phyloP scores from a whole-genome alignment of 305 asterid species.

The Fraxinus angustifolia region DNA sequence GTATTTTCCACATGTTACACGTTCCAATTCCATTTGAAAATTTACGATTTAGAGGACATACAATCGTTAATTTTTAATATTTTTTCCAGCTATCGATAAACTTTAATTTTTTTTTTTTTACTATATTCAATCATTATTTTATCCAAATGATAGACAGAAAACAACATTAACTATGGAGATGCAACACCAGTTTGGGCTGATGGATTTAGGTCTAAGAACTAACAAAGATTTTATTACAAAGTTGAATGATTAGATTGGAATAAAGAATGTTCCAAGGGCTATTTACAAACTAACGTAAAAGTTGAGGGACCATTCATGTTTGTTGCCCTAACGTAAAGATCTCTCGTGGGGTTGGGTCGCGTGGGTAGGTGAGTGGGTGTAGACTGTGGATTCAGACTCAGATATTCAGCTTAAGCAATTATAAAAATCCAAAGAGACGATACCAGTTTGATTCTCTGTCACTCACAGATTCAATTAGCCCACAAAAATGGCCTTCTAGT shows the following conservation, averaged over 20 bases:
- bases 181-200: background rate
- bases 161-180: background rate
- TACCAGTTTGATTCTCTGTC: conserved; percentile 5
- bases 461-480: conserved; percentile 31
- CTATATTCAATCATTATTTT: no score
- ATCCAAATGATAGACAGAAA: background rate
- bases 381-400: background rate
- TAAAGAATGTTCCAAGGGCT: background rate
- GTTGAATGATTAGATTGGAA: background rate
- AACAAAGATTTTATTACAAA: background rate
- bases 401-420: background rate
- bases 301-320: background rate
- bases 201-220: background rate
- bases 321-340: background rate
- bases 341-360: background rate
- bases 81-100: background rate
- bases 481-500: conserved; percentile 24
- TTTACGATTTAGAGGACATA: background rate
- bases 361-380: background rate
- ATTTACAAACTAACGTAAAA: background rate
- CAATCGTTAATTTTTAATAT: no score
- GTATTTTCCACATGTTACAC: background rate
- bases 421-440: conserved; percentile 2
- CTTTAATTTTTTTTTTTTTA: background rate
- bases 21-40: background rate